These are phyloP conservation scores for Moelleriella libera DNA, from an alignment of 2,329 filamentous ascomycete genomes.

Conservation along the genomic window DNA sequence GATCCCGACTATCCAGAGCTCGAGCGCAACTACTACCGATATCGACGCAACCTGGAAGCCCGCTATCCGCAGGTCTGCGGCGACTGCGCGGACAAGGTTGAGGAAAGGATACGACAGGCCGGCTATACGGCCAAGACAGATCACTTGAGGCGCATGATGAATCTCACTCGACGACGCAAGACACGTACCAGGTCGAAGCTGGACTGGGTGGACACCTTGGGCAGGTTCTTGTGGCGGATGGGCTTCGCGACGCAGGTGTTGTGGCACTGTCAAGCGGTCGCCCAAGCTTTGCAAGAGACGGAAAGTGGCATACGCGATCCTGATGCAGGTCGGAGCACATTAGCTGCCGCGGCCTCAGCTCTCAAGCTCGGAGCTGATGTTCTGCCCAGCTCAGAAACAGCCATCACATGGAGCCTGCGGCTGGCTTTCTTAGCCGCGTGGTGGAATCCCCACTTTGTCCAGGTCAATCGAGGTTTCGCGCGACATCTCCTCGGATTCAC, in stretches of 20 bases:
- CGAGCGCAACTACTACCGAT: slow-evolving; percentile 55
- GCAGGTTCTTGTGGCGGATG: slow-evolving; percentile 32
- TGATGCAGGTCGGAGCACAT: slow-evolving; percentile 13
- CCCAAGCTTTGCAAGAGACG: slow-evolving; percentile 10
- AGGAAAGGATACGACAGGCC: slow-evolving; percentile 52
- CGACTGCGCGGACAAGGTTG: slow-evolving; percentile 62
- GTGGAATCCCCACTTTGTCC: slow-evolving; percentile 56
- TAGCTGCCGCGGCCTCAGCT: slow-evolving; percentile 4
- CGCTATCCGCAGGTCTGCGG: slow-evolving; percentile 83
- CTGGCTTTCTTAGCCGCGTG: slow-evolving; percentile 39
- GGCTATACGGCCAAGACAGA: slow-evolving; percentile 79
- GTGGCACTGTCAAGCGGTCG: slow-evolving; percentile 31
- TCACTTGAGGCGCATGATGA: slow-evolving; percentile 60
- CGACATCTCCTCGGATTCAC: slow-evolving; percentile 44
- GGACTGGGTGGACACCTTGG: slow-evolving; percentile 26
- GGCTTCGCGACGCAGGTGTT: slow-evolving; percentile 30
- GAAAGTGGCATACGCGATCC: slow-evolving; percentile 19
- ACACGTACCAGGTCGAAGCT: slow-evolving; percentile 19
- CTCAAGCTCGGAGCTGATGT: slow-evolving; percentile 9
- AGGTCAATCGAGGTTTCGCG: slow-evolving; percentile 44
- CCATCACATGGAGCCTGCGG: slow-evolving; percentile 33
- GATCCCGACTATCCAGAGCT: slow-evolving; percentile 57
- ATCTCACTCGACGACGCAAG: slow-evolving; percentile 36
- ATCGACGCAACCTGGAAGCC: slow-evolving; percentile 58
- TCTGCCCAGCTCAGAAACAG: slow-evolving; percentile 23